Evolutionary conservation across 495 filamentous ascomycete genomes (phyloP).

Genomic region (Collariella sp.): DNA sequence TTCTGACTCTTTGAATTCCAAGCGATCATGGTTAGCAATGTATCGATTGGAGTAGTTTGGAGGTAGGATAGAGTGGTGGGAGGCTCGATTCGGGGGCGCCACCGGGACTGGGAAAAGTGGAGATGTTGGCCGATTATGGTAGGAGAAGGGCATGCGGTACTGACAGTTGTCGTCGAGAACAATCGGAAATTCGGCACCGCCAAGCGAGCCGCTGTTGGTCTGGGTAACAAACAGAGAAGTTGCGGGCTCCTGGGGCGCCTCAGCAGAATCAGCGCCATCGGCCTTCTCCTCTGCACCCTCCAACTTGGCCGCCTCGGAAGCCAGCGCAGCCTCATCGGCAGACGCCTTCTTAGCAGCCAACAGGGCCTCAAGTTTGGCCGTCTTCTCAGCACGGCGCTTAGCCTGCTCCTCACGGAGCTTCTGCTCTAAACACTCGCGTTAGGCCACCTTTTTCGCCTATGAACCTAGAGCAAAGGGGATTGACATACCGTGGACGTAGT

Average conservation of each 20-base stretch:
- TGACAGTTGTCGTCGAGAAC: constrained; percentile 1
- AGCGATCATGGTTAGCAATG: constrained; percentile 6
- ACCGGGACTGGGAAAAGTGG: background rate
- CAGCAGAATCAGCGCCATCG: too few relatives aligned
- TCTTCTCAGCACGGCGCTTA: background rate
- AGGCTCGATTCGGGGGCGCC: background rate
- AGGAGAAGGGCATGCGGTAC: background rate
- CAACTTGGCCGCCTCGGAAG: too few relatives aligned
- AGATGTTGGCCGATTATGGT: background rate
- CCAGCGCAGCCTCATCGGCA: background rate
- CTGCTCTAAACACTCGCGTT: constrained; percentile 1
- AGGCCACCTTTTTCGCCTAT: background rate
- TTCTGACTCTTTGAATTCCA: background rate
- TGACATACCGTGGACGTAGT: background rate
- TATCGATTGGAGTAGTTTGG: background rate
- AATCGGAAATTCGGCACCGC: background rate
- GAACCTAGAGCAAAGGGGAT: too few relatives aligned
- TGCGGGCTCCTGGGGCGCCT: too few relatives aligned
- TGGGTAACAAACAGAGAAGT: background rate
- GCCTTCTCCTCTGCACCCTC: too few relatives aligned
- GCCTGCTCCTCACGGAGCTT: too few relatives aligned
- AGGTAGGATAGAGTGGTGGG: background rate
- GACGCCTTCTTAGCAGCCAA: background rate
- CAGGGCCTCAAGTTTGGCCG: too few relatives aligned
- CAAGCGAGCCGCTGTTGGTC: background rate